Conservation (phyloP, 768 basidiomycete genomes). For the Solioccasus polychromus region DNA sequence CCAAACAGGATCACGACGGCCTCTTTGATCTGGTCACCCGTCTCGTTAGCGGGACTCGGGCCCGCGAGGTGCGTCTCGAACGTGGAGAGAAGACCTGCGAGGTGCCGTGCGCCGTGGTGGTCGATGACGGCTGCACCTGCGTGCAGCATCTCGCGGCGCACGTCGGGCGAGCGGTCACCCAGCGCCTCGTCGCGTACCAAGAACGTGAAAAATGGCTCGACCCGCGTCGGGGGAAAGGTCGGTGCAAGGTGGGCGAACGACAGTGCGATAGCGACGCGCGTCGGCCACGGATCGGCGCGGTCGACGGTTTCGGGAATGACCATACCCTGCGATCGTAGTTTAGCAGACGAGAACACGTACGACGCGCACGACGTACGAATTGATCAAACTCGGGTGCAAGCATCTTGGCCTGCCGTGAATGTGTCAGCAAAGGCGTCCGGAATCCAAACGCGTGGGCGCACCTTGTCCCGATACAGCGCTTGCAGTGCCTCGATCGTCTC, state of each 20-base stretch:
- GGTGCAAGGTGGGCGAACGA: slow-evolving; percentile 69
- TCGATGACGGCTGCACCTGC: slow-evolving; percentile 85
- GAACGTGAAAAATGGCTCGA: slow-evolving; percentile 78
- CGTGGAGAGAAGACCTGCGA: slow-evolving; percentile 71
- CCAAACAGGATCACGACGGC: slow-evolving; percentile 94
- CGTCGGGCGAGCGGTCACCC: slow-evolving; percentile 79
- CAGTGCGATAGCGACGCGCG: slow-evolving; percentile 69
- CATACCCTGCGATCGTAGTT: slow-evolving; percentile 66
- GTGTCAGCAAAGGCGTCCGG: neutral
- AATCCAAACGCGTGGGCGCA: slow-evolving; percentile 16
- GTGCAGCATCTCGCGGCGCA: slow-evolving; percentile 83
- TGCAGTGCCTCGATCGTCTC: slow-evolving; percentile 53
- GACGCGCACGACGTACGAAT: too few species aligned
- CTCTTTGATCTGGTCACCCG: slow-evolving; percentile 87
- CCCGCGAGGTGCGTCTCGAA: slow-evolving; percentile 75
- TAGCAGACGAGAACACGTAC: slow-evolving; percentile 23
- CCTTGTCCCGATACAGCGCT: slow-evolving; percentile 82
- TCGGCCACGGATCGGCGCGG: slow-evolving; percentile 83
- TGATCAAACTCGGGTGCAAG: slow-evolving; percentile 90
- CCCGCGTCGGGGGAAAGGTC: slow-evolving; percentile 55
- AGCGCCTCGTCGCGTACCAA: slow-evolving; percentile 83
- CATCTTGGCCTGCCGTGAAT: slow-evolving; percentile 73
- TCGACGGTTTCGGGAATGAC: slow-evolving; percentile 85
- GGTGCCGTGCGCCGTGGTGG: slow-evolving; percentile 66
- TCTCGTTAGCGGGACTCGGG: slow-evolving; percentile 58